phyloP scores from a whole-genome alignment of 1,139 yeast genomes.

The Candida mesenterica region DNA sequence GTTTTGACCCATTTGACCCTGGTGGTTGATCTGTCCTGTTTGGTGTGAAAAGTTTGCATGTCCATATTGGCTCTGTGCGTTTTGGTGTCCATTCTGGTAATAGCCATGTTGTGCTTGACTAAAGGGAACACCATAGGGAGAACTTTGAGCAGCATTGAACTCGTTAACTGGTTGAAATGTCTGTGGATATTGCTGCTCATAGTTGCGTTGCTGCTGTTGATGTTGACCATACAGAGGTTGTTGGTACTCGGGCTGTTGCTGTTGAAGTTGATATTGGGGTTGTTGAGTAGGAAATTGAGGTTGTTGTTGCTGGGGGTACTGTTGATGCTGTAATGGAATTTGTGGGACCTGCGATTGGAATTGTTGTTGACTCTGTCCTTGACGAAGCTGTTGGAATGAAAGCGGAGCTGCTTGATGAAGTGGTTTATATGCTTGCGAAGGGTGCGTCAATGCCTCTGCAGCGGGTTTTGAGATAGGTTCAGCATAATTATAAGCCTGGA shows the following conservation, averaged over 20 bases:
- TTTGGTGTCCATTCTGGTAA: conserved; percentile 6
- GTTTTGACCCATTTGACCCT: conserved; percentile 2
- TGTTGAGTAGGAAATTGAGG: conserved; percentile 7
- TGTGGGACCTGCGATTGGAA: conserved; percentile 6
- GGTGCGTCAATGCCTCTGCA: conserved; percentile 9
- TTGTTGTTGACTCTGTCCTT: conserved; percentile 7
- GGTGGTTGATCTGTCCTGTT: conserved; percentile 4
- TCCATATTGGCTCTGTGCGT: conserved; percentile 8
- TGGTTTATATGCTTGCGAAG: conserved; percentile 15
- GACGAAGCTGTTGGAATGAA: conserved; percentile 6
- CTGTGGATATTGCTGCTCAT: conserved; percentile 1
- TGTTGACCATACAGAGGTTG: conserved; percentile 3
- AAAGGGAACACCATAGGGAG: conserved; percentile 18
- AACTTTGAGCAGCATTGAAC: conserved; percentile 7
- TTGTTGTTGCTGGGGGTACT: conserved; percentile 5
- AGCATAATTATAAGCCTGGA: conserved; percentile 27
- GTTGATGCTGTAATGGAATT: conserved; percentile 8
- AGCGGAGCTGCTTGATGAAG: conserved; percentile 8
- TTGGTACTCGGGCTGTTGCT: too few species aligned
- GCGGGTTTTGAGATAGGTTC: conserved; percentile 6
- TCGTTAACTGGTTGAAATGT: conserved; percentile 6
- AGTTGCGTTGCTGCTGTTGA: background rate
- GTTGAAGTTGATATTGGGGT: conserved; percentile 7
- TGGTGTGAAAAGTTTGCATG: conserved; percentile 4
- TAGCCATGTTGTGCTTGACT: conserved; percentile 14